Conservation (phyloP, 257 asterid genomes). For the Paraleonurus japonicus region DNA sequence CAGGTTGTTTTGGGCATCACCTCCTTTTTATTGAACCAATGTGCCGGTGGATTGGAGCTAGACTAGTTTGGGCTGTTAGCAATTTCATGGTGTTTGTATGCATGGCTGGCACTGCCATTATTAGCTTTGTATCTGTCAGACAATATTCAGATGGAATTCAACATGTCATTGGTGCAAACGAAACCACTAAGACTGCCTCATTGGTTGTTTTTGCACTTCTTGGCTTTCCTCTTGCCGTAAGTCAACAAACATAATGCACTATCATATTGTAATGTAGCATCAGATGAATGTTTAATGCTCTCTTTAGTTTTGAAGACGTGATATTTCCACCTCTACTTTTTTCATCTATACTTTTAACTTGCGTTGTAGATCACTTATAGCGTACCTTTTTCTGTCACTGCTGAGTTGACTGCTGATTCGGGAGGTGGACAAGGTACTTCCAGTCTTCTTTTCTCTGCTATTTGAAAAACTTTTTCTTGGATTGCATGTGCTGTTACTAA, state of each 20-base stretch:
- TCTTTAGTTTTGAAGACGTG: neutral
- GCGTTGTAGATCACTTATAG: constrained; percentile 78
- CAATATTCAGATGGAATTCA: constrained; percentile 67
- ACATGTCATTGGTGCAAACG: constrained; percentile 73
- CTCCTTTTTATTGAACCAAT: constrained; percentile 89
- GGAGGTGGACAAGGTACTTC: constrained; percentile 98
- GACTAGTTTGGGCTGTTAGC: constrained; percentile 86
- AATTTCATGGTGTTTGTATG: constrained; percentile 79
- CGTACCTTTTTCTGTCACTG: constrained; percentile 95
- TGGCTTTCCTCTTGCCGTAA: constrained; percentile 97
- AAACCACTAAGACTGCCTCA: constrained; percentile 72
- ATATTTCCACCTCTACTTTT: constrained; percentile 1
- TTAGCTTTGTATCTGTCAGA: constrained; percentile 62
- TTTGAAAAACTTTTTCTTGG: constrained; percentile 15
- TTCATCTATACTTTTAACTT: constrained; percentile 26
- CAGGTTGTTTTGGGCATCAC: constrained; percentile 92
- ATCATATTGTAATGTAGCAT: neutral
- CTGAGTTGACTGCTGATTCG: constrained; percentile 96
- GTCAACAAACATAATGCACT: constrained; percentile 21
- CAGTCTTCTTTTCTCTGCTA: constrained; percentile 22
- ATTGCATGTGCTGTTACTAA: constrained; percentile 9
- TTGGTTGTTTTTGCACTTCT: constrained; percentile 84
- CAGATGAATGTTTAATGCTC: neutral
- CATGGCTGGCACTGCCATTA: constrained; percentile 92
- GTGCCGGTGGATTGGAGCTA: constrained; percentile 81